Percentiles rank a stretch among this genome's conserved stretches.
Conservation (phyloP, 805 yeast genomes). For the Yamadazyma endophytica region DNA sequence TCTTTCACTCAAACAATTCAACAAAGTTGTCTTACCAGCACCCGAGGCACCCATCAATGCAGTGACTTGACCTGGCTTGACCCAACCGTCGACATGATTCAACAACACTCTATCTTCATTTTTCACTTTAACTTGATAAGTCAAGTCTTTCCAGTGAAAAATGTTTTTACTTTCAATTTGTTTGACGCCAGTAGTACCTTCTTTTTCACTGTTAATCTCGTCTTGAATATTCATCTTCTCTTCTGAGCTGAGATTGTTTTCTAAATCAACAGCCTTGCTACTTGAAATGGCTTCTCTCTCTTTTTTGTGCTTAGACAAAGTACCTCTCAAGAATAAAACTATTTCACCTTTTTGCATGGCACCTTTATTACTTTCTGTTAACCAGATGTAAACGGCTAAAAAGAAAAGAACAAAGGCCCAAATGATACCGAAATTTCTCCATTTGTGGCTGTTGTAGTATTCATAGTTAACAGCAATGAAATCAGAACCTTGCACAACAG, state of each 20-base stretch:
- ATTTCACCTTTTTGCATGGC: slow-evolving; percentile 44
- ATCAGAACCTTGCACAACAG: slow-evolving; percentile 53
- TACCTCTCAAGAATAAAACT: slow-evolving; percentile 22
- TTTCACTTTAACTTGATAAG: slow-evolving; percentile 35
- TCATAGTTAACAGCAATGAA: slow-evolving; percentile 47
- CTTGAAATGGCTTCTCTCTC: slow-evolving; percentile 10
- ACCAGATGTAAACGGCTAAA: slow-evolving; percentile 28
- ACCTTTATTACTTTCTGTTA: slow-evolving; percentile 38
- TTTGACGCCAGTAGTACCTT: too few relatives aligned
- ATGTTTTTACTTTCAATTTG: slow-evolving; percentile 12
- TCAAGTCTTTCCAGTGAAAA: slow-evolving; percentile 38
- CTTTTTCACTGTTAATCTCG: slow-evolving; percentile 21
- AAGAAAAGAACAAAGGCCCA: slow-evolving; percentile 48
- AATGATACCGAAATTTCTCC: slow-evolving; percentile 77
- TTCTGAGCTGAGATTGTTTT: slow-evolving; percentile 14
- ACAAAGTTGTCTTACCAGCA: slow-evolving; percentile 78
- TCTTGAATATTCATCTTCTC: slow-evolving; percentile 27
- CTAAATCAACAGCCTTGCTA: slow-evolving; percentile 14
- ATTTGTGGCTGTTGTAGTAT: slow-evolving; percentile 56
- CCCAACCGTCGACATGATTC: slow-evolving; percentile 54
- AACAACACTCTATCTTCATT: slow-evolving; percentile 38
- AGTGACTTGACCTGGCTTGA: slow-evolving; percentile 75
- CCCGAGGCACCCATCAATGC: slow-evolving; percentile 87
- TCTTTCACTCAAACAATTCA: slow-evolving; percentile 71
- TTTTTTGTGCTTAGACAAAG: slow-evolving; percentile 28